phyloP scores from a whole-genome alignment of 1,139 yeast species.

The Yamadazyma sp. region DNA sequence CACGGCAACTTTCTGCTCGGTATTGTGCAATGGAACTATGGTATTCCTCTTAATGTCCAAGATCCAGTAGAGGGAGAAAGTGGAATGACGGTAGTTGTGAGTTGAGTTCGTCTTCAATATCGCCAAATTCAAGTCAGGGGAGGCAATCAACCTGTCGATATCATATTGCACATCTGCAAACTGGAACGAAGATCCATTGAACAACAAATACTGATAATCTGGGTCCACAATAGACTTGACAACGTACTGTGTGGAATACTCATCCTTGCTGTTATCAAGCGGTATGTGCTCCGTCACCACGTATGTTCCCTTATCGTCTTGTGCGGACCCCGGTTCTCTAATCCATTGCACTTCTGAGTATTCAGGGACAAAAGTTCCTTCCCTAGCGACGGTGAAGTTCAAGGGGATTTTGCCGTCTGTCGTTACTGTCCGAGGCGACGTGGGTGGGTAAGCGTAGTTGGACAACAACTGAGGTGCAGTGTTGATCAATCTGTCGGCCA shows the following conservation, averaged over 20 bases:
- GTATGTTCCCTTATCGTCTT: conserved; percentile 56
- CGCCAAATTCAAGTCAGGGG: conserved; percentile 62
- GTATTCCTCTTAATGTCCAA: conserved; percentile 26
- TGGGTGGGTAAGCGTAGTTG: conserved; percentile 11
- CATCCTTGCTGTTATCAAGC: conserved; percentile 11
- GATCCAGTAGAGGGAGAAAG: conserved; percentile 64
- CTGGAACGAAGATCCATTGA: conserved; percentile 47
- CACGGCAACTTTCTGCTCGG: conserved; percentile 38
- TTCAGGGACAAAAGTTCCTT: conserved; percentile 51
- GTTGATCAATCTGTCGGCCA: neutral
- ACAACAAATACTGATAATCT: conserved; percentile 43
- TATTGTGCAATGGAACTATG: conserved; percentile 27
- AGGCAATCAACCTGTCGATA: conserved; percentile 56
- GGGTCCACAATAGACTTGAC: conserved; percentile 54
- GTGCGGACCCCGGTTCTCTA: conserved; percentile 42
- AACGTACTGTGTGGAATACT: conserved; percentile 29
- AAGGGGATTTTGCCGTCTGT: conserved; percentile 27
- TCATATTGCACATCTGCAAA: conserved; percentile 39
- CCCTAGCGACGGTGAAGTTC: conserved; percentile 39
- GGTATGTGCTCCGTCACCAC: conserved; percentile 32
- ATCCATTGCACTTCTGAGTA: conserved; percentile 67
- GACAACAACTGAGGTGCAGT: conserved; percentile 12
- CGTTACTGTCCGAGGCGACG: neutral
- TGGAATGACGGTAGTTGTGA: conserved; percentile 76
- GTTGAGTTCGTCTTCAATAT: conserved; percentile 53